phyloP scores from a whole-genome alignment of 192 early-diverging fungal species.

The Mortierella antarctica region DNA sequence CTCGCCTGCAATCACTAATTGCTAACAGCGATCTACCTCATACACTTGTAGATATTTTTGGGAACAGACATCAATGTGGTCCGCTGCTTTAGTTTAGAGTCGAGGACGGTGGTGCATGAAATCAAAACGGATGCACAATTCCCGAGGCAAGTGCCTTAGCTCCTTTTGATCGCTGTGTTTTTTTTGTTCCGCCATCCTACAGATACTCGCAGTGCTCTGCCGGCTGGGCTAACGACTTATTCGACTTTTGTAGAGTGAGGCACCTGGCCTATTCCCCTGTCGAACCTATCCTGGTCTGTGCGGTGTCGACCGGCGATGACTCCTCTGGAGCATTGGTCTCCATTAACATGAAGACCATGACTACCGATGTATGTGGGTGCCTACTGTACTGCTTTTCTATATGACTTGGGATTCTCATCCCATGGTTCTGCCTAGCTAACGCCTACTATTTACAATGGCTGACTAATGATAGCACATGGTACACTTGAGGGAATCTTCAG shows the following conservation, averaged over 20 bases:
- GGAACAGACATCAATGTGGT: conserved; percentile 63
- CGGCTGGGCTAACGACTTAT: not conserved
- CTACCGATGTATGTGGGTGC: conserved; percentile 52
- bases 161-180: not conserved
- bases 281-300: conserved; percentile 64
- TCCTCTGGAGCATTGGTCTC: conserved; percentile 58
- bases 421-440: not conserved
- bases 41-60: conserved; percentile 57
- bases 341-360: conserved; percentile 67
- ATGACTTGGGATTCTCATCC: not conserved
- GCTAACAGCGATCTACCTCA: not conserved
- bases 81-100: conserved; percentile 66
- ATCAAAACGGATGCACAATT: conserved; percentile 60
- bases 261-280: conserved; percentile 64
- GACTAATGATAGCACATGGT: conserved; percentile 13
- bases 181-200: not conserved
- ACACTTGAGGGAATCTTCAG: conserved; percentile 4
- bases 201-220: not conserved
- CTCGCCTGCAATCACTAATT: not conserved
- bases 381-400: not conserved
- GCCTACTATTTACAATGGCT: not conserved
- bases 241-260: conserved; percentile 50
- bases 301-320: conserved; percentile 48
- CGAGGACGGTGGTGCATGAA: conserved; percentile 65
- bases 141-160: conserved; percentile 45